phyloP scores from a whole-genome alignment of 495 filamentous ascomycete genomes.

The Cenococcum geophilum region DNA sequence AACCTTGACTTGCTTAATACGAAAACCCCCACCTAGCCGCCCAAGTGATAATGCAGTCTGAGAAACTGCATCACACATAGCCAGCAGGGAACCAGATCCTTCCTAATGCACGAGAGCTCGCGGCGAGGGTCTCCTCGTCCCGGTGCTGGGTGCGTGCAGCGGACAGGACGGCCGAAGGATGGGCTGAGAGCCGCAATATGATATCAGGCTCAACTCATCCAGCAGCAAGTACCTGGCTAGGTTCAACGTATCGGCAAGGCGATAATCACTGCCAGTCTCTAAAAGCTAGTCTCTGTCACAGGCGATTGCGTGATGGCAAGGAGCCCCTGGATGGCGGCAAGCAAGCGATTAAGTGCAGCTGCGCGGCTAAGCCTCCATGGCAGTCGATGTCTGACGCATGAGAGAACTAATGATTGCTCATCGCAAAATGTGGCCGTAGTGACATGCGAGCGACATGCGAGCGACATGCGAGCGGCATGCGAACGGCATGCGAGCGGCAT shows the following conservation, averaged over 20 bases:
- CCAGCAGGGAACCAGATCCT: background rate
- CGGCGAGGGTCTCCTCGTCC: background rate
- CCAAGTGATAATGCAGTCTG: slow-evolving; percentile 4
- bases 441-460: background rate
- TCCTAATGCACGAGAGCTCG: background rate
- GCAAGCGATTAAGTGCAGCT: slow-evolving; percentile 6
- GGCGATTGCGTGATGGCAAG: background rate
- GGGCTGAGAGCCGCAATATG: background rate
- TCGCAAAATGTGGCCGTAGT: background rate
- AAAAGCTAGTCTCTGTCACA: background rate
- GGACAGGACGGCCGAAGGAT: background rate
- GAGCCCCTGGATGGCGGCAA: slow-evolving; percentile 1
- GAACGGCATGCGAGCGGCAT: background rate
- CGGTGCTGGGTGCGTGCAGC: background rate
- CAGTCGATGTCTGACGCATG: slow-evolving; percentile 2
- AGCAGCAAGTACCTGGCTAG: background rate
- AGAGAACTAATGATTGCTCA: background rate
- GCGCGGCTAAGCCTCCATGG: slow-evolving; percentile 3
- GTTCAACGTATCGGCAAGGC: background rate
- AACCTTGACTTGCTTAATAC: background rate
- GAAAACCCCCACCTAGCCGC: background rate
- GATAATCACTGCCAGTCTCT: background rate
- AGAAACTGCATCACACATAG: background rate
- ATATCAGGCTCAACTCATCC: background rate
- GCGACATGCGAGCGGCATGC: background rate